Base-by-base conservation (phyloP, 768 basidiomycete genomes). In the Termitomyces sp. region DNA sequence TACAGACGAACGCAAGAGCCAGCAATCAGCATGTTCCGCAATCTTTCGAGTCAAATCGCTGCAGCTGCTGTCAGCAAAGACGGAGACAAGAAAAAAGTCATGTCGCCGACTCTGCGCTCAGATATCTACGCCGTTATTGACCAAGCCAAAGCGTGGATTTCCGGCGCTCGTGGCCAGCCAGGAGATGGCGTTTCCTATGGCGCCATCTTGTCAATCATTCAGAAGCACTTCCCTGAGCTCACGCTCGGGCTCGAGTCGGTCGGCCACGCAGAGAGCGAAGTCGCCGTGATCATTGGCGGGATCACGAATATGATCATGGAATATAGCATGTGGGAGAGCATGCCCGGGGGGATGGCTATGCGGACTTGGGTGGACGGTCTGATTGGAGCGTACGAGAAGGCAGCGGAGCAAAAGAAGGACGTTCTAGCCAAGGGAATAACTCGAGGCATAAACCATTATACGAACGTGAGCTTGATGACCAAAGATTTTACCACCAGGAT, bases 261-360 rank as follows among this genome's bases (percentile, higher is more conserved):
- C 11, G 80, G 79, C 11, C 72, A 77, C 40, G 66, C 69, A 17
- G 82, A 83, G 34, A 66, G 68, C n/a, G 81, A 83, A 63, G 74
- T 76, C 43, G 76, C 79, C 11, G 65, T 77, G 48, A 67, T 82
- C 57, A 75, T 83, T 9, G 79, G 80, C 19, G 82, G 81, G 11
- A 68, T 81, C 42, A 81, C 82, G 56, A 80, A 82, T 60, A 77
- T 81, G 79, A 69, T 79, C 21, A 64, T 82, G 59, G 80, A 81
- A 66, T 75, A 81, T 69, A 82, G 80, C 65, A 77, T 74, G 66
- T 81, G 80, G 80, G 79, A 82, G 54, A 76, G 77, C 8, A 80
- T 82, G 79, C 77, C 81, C 4, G 78, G 79, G 6, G 80, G 73
- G 29, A 81, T 82, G 80, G 76, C 81, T 40, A 79, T 82, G 75